phyloP scores from a whole-genome alignment of 164 flowering plant species.

The Vitis cinerea region DNA sequence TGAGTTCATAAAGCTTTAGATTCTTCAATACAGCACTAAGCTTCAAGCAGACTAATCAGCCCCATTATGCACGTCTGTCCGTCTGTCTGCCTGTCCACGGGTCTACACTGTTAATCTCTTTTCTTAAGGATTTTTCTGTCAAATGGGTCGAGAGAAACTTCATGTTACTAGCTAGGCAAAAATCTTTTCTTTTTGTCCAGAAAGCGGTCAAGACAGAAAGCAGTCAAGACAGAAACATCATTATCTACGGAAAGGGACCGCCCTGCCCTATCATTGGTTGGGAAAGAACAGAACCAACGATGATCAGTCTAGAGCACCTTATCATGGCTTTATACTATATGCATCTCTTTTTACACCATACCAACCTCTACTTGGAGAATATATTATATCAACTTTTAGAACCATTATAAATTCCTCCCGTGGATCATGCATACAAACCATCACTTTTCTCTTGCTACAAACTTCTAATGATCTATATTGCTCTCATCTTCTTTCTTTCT shows the following conservation, averaged over 20 bases:
- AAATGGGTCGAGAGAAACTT: background rate
- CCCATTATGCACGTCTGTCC: no score
- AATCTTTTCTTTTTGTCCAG: background rate
- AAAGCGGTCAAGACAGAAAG: slow-evolving; percentile 25
- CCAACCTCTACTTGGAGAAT: slow-evolving; percentile 16
- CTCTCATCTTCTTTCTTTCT: background rate
- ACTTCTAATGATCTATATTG: background rate
- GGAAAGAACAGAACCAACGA: slow-evolving; percentile 17
- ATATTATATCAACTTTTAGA: slow-evolving; percentile 8
- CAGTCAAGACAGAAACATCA: slow-evolving; percentile 17
- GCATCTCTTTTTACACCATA: slow-evolving; percentile 12
- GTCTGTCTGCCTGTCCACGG: no score
- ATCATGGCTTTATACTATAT: slow-evolving; percentile 25
- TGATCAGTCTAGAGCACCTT: slow-evolving; percentile 25
- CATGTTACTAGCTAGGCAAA: background rate
- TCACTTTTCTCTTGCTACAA: background rate
- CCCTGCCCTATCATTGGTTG: slow-evolving; percentile 19
- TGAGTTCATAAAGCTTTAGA: slow-evolving; percentile 9
- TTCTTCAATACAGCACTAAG: background rate
- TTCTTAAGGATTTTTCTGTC: no score
- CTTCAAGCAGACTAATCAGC: slow-evolving; percentile 17
- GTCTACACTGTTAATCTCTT: no score
- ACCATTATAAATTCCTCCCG: slow-evolving; percentile 13
- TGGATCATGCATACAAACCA: background rate
- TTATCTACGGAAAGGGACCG: slow-evolving; percentile 12